Conservation (phyloP, 495 filamentous ascomycete species). For the Pseudoneurospora amorphoporcata region DNA sequence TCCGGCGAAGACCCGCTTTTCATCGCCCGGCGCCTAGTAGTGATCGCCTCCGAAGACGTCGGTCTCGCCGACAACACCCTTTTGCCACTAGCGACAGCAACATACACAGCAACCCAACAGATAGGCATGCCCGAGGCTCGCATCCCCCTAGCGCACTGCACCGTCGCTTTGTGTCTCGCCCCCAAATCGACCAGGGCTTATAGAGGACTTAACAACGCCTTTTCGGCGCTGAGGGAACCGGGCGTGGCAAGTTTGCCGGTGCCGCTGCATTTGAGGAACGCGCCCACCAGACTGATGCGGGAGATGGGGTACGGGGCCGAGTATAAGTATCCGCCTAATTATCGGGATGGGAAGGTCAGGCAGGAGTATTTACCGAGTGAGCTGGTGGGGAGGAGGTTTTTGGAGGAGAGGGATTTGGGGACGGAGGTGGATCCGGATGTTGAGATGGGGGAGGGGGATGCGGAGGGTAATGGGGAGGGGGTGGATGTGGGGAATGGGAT, state of each 20-base stretch:
- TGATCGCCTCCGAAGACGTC: constrained; percentile 85
- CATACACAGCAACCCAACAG: constrained; percentile 76
- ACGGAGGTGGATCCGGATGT: constrained; percentile 57
- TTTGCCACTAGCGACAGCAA: constrained; percentile 70
- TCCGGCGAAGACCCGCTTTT: constrained; percentile 91
- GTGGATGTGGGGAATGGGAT: background rate
- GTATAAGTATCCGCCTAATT: constrained; percentile 96
- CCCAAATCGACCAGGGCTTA: constrained; percentile 84
- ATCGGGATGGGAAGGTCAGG: constrained; percentile 66
- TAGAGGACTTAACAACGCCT: constrained; percentile 67
- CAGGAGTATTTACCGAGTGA: constrained; percentile 84
- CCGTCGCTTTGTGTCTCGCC: constrained; percentile 71
- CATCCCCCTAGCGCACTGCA: constrained; percentile 81
- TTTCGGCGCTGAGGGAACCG: constrained; percentile 62
- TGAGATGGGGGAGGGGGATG: constrained; percentile 17
- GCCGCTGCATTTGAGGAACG: constrained; percentile 82
- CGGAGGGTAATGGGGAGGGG: background rate
- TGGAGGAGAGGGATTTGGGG: constrained; percentile 78
- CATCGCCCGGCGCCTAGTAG: constrained; percentile 83
- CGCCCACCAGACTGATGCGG: constrained; percentile 84
- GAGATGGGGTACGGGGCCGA: constrained; percentile 81
- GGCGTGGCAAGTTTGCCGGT: constrained; percentile 70
- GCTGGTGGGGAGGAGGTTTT: constrained; percentile 56
- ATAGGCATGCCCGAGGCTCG: constrained; percentile 91
- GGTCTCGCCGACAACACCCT: constrained; percentile 84